A percentile compares a stretch with the other conserved stretches of the same genome.
Evolutionary conservation across 306 rosid genomes (phyloP).

Genomic region (Spatholobus suberectus): DNA sequence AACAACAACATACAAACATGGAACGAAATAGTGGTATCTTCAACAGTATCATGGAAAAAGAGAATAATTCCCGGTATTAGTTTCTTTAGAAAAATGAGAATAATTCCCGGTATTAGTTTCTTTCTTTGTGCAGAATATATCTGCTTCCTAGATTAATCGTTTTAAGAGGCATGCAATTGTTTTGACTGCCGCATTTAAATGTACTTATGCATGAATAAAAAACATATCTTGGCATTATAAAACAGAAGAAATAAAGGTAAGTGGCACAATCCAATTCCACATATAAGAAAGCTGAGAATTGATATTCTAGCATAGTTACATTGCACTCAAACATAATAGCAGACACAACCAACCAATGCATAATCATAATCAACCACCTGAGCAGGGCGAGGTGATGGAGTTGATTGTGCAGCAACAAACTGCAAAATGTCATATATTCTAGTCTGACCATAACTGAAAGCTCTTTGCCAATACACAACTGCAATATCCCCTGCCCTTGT

Average conservation of each 20-base stretch:
- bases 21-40: not conserved
- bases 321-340: slow-evolving; percentile 18
- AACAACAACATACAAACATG: not conserved
- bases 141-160: slow-evolving; percentile 29
- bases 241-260: not conserved
- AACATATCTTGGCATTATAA: not conserved
- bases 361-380: slow-evolving; percentile 65
- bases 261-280: slow-evolving; percentile 21
- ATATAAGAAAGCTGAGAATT: not conserved
- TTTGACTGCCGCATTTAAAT: not conserved
- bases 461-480: slow-evolving; percentile 82
- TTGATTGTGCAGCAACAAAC: slow-evolving; percentile 85
- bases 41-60: slow-evolving; percentile 11
- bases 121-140: not conserved
- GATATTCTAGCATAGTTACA: slow-evolving; percentile 12
- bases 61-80: too few species aligned
- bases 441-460: slow-evolving; percentile 85
- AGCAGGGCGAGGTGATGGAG: slow-evolving; percentile 71
- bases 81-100: not conserved
- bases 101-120: not conserved
- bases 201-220: not conserved
- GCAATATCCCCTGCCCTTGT: slow-evolving; percentile 83
- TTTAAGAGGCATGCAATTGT: slow-evolving; percentile 2
- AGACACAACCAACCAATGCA: slow-evolving; percentile 3
- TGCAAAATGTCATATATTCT: slow-evolving; percentile 82